These are phyloP conservation scores for Drechslera avenae DNA, from an alignment of 2,329 filamentous ascomycete species.

Conservation along the genomic window DNA sequence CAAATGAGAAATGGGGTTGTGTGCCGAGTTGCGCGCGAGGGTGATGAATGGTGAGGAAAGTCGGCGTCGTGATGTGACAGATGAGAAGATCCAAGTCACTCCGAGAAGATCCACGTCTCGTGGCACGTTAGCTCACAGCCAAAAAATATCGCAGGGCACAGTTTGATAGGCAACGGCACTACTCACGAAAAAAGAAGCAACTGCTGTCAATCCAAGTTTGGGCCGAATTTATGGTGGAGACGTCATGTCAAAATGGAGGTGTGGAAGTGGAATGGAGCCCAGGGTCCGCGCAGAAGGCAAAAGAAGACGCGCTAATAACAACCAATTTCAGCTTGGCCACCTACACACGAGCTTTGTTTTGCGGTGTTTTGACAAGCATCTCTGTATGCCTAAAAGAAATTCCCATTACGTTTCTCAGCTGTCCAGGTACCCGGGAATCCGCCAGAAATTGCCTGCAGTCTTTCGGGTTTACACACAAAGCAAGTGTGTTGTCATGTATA, in stretches of 20 bases:
- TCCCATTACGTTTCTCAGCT: too few relatives aligned
- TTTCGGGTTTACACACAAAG: too few relatives aligned
- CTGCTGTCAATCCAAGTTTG: slow-evolving; percentile 14
- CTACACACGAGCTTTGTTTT: slow-evolving; percentile 10
- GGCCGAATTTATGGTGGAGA: slow-evolving; percentile 18
- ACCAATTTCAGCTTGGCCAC: slow-evolving; percentile 48
- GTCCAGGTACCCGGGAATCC: too few relatives aligned
- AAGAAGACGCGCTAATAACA: slow-evolving; percentile 37
- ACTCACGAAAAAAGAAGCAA: slow-evolving; percentile 23
- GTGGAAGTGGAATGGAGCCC: slow-evolving; percentile 34
- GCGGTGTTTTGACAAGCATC: too few relatives aligned
- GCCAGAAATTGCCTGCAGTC: too few relatives aligned
- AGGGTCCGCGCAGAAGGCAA: slow-evolving; percentile 31
- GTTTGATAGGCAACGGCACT: slow-evolving; percentile 9
- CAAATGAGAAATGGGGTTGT: slow-evolving; percentile 15
- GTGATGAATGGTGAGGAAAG: slow-evolving; percentile 23
- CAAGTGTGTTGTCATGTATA: too few relatives aligned
- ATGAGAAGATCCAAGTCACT: slow-evolving; percentile 40
- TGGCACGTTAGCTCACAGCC: slow-evolving; percentile 38
- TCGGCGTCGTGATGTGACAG: slow-evolving; percentile 40
- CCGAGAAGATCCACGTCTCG: slow-evolving; percentile 42
- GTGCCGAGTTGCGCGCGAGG: slow-evolving; percentile 30
- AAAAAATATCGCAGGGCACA: slow-evolving; percentile 20
- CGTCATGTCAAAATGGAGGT: slow-evolving; percentile 25
- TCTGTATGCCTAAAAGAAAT: too few relatives aligned